Evolutionary conservation across 1,284 basidiomycete species (phyloP), one percentile per base, ranked within the genome.

Genomic region (Phylloboletellus chloephorus): DNA sequence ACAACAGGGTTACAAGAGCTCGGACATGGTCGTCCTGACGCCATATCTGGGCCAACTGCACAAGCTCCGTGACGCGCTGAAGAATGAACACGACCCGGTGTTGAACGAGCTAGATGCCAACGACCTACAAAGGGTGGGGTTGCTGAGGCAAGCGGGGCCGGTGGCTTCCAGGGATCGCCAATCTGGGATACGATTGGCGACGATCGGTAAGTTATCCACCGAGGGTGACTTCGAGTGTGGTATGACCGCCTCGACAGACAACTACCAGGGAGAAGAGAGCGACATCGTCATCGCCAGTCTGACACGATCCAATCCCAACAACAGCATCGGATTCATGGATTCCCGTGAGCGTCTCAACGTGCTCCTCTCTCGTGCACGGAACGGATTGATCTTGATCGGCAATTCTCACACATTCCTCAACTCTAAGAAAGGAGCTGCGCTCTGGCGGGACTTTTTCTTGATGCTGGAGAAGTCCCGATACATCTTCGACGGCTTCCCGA

Each of bases 261-360:
- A 79, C 44, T 79, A 78, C 45, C 80, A 83, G 49, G 81, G 81
- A 17, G 81, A 83, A 53, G 80, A 83, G 54, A 78, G 76, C 29
- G 69, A 82, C 17, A 76, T 83, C 32, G 76, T 83, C 20, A 67
- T 83, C 20, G 65, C 67, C n/a, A 76, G 72, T 7, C 56, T 83
- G 9, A 79, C 76, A 0, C 61, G 81, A 30, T 80, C 78, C 52
- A 82, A 82, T 47, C 11, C 64, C 0, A 46, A 60, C 0, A 60
- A 68, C 40, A 73, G 72, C 44, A 82, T 83, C 21, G 81, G 80
- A 0, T 83, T 83, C 60, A 81, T 83, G 79, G 65, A 53, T 31
- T 68, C 81, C 1, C 74, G 76, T 0, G 78, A 83, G 53, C 73
- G 81, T 19, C 57, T 83, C n/a, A 83, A 79, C 36, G 80, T 83